Conservation (phyloP, 805 yeast species). For the Candida easanensis region DNA sequence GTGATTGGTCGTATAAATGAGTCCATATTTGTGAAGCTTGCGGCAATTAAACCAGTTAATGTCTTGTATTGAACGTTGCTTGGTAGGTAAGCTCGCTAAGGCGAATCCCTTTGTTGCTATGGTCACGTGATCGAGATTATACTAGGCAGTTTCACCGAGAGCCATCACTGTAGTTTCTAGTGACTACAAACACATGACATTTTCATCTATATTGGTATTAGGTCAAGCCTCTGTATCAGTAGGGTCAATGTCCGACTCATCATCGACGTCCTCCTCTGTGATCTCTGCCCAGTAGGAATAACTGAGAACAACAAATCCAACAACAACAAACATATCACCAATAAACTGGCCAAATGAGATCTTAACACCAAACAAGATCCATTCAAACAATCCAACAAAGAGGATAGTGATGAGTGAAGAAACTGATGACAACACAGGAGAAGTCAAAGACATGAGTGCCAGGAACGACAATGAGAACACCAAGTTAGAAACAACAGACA, state of each 20-base stretch:
- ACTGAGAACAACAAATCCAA: conserved; percentile 67
- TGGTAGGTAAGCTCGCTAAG: no score
- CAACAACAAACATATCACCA: conserved; percentile 68
- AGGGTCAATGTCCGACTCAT: conserved; percentile 28
- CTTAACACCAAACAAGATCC: conserved; percentile 58
- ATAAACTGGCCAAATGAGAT: conserved; percentile 54
- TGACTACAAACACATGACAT: no score
- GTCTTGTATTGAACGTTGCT: no score
- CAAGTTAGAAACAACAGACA: conserved; percentile 62
- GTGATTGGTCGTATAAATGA: no score
- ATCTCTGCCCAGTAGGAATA: conserved; percentile 66
- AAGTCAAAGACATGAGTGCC: conserved; percentile 76
- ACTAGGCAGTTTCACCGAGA: no score
- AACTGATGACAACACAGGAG: conserved; percentile 76
- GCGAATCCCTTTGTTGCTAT: no score
- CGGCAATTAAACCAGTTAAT: no score
- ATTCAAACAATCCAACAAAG: conserved; percentile 75
- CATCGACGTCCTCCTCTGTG: conserved; percentile 39
- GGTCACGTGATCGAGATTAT: no score
- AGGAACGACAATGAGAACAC: conserved; percentile 69
- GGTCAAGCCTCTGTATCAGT: conserved; percentile 16
- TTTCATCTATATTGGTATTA: neutral
- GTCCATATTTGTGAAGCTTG: no score
- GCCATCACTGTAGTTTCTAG: no score
- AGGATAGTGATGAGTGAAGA: conserved; percentile 73